These are phyloP conservation scores for Ettlia oleoabundans DNA, from an alignment of 139 green algal genomes.

Conservation along the genomic window DNA sequence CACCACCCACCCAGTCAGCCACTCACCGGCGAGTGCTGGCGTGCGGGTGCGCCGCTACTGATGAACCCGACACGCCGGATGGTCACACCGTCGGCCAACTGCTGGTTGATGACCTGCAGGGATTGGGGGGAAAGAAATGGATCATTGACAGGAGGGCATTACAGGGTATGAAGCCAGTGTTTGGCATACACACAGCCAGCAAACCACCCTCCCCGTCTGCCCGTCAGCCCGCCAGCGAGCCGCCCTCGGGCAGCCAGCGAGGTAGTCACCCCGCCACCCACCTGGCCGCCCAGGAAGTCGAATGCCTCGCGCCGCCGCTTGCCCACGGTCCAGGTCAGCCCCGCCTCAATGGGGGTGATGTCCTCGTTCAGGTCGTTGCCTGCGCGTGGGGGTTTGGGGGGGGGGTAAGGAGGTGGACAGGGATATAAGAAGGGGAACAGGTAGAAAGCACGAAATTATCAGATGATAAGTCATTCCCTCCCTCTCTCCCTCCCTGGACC, in stretches of 20 bases:
- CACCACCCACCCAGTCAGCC: not conserved
- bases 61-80: constrained; percentile 92
- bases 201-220: not conserved
- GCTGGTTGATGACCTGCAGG: constrained; percentile 87
- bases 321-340: constrained; percentile 96
- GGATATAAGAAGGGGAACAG: not conserved
- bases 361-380: constrained; percentile 96
- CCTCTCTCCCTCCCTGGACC: no score
- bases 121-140: not conserved
- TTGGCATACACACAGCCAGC: not conserved
- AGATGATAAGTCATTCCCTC: no score
- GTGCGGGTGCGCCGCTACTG: constrained; percentile 85
- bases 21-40: constrained; percentile 70
- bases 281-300: constrained; percentile 93
- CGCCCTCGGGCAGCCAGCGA: not conserved
- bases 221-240: not conserved
- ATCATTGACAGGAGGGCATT: no score
- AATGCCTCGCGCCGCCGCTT: constrained; percentile 89
- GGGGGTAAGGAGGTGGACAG: not conserved
- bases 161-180: no score
- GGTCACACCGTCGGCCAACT: constrained; percentile 88
- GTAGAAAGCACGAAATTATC: no score
- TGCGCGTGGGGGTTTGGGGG: constrained; percentile 11
- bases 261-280: constrained; percentile 36
- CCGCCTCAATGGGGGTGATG: constrained; percentile 95